phyloP scores from a whole-genome alignment of 176 grass and related monocot species.

The Stipa capillata region DNA sequence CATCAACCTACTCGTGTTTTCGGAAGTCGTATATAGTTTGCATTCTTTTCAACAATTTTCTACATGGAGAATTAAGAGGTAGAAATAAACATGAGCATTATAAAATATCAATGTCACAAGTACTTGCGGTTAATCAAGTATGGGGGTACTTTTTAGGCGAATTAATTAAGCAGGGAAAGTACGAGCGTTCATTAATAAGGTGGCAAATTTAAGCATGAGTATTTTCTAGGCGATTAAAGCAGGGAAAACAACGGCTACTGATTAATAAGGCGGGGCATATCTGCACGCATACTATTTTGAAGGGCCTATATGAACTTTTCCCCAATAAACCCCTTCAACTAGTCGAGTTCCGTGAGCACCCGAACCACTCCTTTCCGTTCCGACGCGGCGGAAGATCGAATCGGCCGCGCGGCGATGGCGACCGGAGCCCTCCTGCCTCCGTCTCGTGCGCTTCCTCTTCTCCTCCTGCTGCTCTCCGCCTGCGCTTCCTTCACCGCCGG shows the following conservation, averaged over 20 bases:
- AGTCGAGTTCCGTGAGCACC: constrained; percentile 9
- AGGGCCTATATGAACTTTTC: neutral
- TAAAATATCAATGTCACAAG: neutral
- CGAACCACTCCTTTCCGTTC: constrained; percentile 4
- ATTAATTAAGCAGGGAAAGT: neutral
- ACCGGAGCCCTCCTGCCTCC: neutral
- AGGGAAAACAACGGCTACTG: too few species aligned
- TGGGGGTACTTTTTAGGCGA: too few species aligned
- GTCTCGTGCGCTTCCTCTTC: constrained; percentile 5
- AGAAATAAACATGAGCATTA: neutral
- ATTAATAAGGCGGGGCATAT: too few species aligned
- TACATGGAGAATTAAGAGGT: neutral
- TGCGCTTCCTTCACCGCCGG: neutral
- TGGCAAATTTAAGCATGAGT: too few species aligned
- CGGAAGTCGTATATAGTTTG: neutral
- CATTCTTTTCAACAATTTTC: neutral
- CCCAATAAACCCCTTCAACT: neutral
- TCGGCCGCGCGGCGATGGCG: constrained; percentile 28
- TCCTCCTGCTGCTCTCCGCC: constrained; percentile 19
- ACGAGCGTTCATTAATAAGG: too few species aligned
- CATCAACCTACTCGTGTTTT: neutral
- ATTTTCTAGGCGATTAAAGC: too few species aligned
- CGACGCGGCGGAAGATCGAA: constrained; percentile 39
- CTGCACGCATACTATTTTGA: neutral
- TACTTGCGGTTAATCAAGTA: too few species aligned